Base-by-base conservation (phyloP, 441 rosid genomes). In the Gossypium schwendimanii region DNA sequence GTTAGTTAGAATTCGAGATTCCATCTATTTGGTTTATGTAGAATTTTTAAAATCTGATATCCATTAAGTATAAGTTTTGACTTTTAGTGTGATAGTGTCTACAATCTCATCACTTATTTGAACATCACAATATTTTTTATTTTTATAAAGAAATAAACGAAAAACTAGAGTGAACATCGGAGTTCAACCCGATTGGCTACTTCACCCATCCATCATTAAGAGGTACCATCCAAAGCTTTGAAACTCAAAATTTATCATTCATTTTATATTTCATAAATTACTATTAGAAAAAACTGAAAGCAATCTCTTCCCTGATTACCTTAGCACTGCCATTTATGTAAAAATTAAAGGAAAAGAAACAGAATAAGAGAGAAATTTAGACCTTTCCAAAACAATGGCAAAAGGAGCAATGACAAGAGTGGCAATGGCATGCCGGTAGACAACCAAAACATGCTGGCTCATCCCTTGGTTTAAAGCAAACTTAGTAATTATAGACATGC, bases 401-500 rank as follows among this genome's bases (percentile, higher is more conserved):
- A 89, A 89, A 26, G 91, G 94, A 73, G 89, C 88, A 68, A 89
- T 78, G 69, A 79, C 53, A 3, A 81, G 6, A 0, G 86, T 74
- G 24, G 91, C 94, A 52, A 84, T 49, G 36, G 78, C 78, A 17
- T 87, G 89, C 2, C 94, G 81, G 81, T 86, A 87, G 23, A 86
- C 79, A 10, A 81, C 85, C 12, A 89, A 79, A 21, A 86, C 84
- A 10, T 83, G 89, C 36, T 77, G 91, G 69, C 78, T 86, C 91
- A 87, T 86, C 71, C 91, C 91, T 41, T 49, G 58, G 74, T 87
- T 71, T 23, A 89, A 44, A 28, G 91, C 91, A 52, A 75, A 84
- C 70, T 89, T 89, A 2, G 85, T 55, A 11, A 89, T 44, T 59
- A 87, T 82, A 6, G 88, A 76, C 63, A 82, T 41, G 15, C 90